A percentile compares a stretch with the other conserved stretches of the same genome.
phyloP scores from a whole-genome alignment of 2,329 filamentous ascomycete species.

The Claviceps sp. region DNA sequence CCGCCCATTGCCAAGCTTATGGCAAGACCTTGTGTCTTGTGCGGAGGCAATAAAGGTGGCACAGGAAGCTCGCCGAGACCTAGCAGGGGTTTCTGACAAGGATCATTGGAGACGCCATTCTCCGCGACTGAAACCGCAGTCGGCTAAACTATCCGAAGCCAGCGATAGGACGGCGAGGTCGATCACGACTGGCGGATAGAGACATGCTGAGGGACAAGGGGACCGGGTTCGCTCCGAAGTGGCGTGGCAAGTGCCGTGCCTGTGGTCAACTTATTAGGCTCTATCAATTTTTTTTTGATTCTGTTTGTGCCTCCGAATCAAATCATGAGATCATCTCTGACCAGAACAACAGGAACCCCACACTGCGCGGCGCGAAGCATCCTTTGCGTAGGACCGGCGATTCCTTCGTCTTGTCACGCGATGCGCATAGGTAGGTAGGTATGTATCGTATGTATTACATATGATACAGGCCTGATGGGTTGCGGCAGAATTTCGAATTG shows the following conservation, averaged over 20 bases:
- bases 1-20: background rate
- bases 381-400: background rate
- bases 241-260: background rate
- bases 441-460: too few relatives aligned
- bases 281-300: background rate
- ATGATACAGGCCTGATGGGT: background rate
- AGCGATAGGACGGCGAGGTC: background rate
- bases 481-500: background rate
- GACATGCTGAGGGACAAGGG: background rate
- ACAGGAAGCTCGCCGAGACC: background rate
- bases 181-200: background rate
- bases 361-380: background rate
- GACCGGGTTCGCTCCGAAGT: background rate
- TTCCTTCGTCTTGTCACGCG: background rate
- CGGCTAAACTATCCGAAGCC: constrained; percentile 5
- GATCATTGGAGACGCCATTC: background rate
- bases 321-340: background rate
- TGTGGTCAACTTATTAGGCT: background rate
- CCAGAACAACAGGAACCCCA: background rate
- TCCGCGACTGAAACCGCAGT: constrained; percentile 4
- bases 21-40: background rate
- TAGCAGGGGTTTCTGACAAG: background rate
- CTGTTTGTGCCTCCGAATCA: background rate
- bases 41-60: background rate
- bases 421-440: background rate